A percentile compares a stretch with the other conserved stretches of the same genome.
Conservation (phyloP, 1,284 basidiomycete genomes). For the Rhizopogon hawkerae region DNA sequence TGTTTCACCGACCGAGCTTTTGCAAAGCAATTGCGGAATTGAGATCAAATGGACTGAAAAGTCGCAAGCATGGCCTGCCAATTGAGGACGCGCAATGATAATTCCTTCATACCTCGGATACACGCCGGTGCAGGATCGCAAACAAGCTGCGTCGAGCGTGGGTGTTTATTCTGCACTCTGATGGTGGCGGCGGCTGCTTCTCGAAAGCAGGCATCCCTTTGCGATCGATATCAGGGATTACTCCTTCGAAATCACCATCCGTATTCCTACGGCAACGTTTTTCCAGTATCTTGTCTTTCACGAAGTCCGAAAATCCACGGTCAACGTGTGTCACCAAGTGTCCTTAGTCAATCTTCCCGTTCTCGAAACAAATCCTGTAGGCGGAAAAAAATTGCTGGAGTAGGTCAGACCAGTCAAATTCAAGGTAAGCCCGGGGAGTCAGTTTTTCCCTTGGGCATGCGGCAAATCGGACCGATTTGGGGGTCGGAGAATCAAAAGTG, state of each 20-base stretch:
- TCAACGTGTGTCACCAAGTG: neutral
- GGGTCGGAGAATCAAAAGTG: slow-evolving; percentile 20
- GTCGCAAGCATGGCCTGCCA: neutral
- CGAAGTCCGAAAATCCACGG: neutral
- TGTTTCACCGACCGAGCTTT: neutral
- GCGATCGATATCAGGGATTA: neutral
- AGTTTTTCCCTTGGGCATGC: neutral
- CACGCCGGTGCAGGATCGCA: neutral
- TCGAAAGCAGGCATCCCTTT: neutral
- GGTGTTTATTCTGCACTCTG: neutral
- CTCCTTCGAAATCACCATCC: neutral
- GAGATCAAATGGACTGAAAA: neutral
- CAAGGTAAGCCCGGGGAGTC: too few species aligned
- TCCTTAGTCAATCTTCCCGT: neutral
- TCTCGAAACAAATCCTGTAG: neutral
- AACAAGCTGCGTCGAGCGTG: neutral
- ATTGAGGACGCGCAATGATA: neutral
- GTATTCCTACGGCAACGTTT: neutral
- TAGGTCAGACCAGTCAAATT: neutral
- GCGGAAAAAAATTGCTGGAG: neutral
- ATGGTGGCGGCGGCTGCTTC: neutral
- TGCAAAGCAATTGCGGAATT: neutral
- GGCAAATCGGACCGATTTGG: slow-evolving; percentile 16
- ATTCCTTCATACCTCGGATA: neutral
- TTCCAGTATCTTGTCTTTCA: neutral